Evolutionary conservation across 2,329 filamentous ascomycete species (phyloP), one percentile per base, ranked within the genome.

Genomic region (Sordariomycetes sp.): DNA sequence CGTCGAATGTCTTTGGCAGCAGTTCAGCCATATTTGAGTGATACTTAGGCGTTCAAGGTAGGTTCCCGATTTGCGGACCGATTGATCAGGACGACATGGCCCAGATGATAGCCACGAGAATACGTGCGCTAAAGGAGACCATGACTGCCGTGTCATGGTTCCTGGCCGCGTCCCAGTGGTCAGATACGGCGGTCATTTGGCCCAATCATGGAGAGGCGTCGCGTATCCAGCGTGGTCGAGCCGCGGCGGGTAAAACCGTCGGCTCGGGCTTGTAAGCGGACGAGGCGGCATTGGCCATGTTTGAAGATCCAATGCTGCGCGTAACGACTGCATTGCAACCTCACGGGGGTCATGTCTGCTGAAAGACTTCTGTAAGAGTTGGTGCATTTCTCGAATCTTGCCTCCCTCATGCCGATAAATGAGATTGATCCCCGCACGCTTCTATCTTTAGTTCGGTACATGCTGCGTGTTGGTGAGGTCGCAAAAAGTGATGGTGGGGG

Each of bases 261-360:
- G 28, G 28, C 28, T 30, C 28, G 28, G 28, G 28, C 28, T 14
- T 8, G 28, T 30, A 17, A 9, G 28, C 28, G 28, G 28, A 30
- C 28, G 28, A 17, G 15, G 16, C 28, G 28, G 8, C 28, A 30
- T 30, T 17, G 10, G 7, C 11, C 8, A 14, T 30, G 6, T 6
- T 6, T 8, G 6, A 30, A n/a, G 25, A 30, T 6, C 16, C 8
- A 15, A 20, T 30, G 28, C 17, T 30, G 28, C 15, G 12, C 16
- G 12, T 27, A 12, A 27, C 7, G 25, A 12, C 6, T 27, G n/a
- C n/a, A n/a, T n/a, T n/a, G n/a, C n/a, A 25, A 25, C 23, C 23
- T 9, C 23, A 25, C n/a, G n/a, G n/a, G n/a, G n/a, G n/a, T n/a
- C n/a, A n/a, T n/a, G n/a, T n/a, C n/a, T n/a, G n/a, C n/a, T n/a